phyloP scores from a whole-genome alignment of 495 filamentous ascomycete genomes.

The Daldinia bambusicola region DNA sequence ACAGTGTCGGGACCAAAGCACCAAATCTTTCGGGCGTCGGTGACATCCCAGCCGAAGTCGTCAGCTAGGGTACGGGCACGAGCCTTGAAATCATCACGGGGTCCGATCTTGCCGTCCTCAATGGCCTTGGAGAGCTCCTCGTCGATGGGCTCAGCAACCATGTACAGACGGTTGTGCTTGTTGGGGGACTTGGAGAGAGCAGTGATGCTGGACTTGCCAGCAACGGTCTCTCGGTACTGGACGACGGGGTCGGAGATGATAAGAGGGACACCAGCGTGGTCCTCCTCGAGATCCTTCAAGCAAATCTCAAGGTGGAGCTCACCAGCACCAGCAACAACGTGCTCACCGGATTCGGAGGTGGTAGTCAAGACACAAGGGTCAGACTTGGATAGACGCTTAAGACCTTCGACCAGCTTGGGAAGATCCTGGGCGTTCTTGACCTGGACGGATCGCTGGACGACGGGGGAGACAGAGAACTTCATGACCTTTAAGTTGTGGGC shows the following conservation, averaged over 20 bases:
- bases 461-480: slow-evolving; percentile 99
- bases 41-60: slow-evolving; percentile 99
- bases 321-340: slow-evolving; percentile 98
- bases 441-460: slow-evolving; percentile 98
- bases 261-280: slow-evolving; percentile 98
- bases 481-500: slow-evolving; percentile 99
- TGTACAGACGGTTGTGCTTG: slow-evolving; percentile 99
- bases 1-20: slow-evolving; percentile 98
- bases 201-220: slow-evolving; percentile 83
- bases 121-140: slow-evolving; percentile 94
- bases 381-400: slow-evolving; percentile 99
- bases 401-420: slow-evolving; percentile 99
- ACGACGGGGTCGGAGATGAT: slow-evolving; percentile 97
- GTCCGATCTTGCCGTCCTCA: slow-evolving; percentile 88
- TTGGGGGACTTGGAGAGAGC: slow-evolving; percentile 99
- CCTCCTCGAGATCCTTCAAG: slow-evolving; percentile 99
- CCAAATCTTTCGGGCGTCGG: slow-evolving; percentile 99
- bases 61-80: slow-evolving; percentile 97
- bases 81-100: slow-evolving; percentile 99
- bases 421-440: slow-evolving; percentile 99
- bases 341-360: slow-evolving; percentile 93
- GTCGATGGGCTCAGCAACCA: slow-evolving; percentile 85
- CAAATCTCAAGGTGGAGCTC: slow-evolving; percentile 99
- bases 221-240: slow-evolving; percentile 96
- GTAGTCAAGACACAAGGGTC: slow-evolving; percentile 95